Base-by-base conservation (phyloP, 2,329 filamentous ascomycete genomes). In the Aspergillus persii region DNA sequence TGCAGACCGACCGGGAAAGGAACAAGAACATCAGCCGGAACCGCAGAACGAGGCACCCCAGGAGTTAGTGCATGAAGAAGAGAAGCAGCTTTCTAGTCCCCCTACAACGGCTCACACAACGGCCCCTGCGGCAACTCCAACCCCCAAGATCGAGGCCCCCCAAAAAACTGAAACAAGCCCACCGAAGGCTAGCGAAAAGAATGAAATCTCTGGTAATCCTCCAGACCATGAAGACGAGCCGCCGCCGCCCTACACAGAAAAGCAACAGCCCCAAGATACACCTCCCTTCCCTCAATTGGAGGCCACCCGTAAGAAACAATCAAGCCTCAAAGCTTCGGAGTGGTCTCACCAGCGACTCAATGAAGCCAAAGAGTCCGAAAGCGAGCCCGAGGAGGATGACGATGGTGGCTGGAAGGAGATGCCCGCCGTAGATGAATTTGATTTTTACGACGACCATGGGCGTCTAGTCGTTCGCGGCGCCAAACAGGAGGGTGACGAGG, bases 361-460 rank as follows among this genome's bases (percentile, higher is more conserved):
- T 8, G 78, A 83, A 15, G 81, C 86, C 15, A 62, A 69, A 15
- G 59, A 68, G 8, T 60, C 62, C 4, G 62, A 81, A 47, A 72
- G 74, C 9, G 71, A 83, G 12, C 63, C 61, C 46, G 79, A 85
- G 11, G 77, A 83, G 31, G 80, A 84, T 9, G 86, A 86, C 5
- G 87, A 71, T 50, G 63, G 79, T 1, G 86, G 83, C 54, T 99
- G 95, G 95, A 92, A 97, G 78, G 85, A 86, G 2, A 99, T 99
- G 95, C 95, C 94, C 1, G 87, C 95, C 1, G 92, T 93, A 70
- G 95, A 93, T 7, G 89, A 89, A 41, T 96, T 95, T 73, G 94
- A 98, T 76, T 90, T 96, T 66, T 99, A 98, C 75, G 92, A 99
- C 72, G 95, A 99, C 69, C 89, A 96, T 73, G 90, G 96, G 66